Evolutionary conservation across 495 filamentous ascomycete genomes (phyloP), one percentile per base, ranked within the genome.

Genomic region (Diplogelasinospora grovesii): DNA sequence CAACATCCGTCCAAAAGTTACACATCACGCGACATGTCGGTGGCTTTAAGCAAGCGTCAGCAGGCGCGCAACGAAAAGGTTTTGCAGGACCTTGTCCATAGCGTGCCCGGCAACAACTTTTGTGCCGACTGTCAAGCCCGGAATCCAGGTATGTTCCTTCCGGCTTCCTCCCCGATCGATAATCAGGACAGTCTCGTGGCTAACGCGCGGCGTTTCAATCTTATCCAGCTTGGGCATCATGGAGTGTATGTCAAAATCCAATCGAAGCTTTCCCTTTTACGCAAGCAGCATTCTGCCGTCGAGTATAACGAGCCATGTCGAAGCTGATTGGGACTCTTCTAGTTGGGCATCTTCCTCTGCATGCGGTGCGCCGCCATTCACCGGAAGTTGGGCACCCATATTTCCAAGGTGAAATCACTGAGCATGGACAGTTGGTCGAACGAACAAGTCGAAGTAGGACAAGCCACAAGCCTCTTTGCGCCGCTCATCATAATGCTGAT

Each of bases 331-430:
- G 51, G 11, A 22, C n/a, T n/a, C n/a, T 43, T 37, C 44, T 39
- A 95, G 89, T 72, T 98, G 64, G 92, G 92, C 22, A 78, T 96
- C 36, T 98, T 98, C 65, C 75, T 98, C 5, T 98, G 92, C 68
- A 89, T 96, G 83, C 86, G 93, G 58, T 98, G 92, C 75, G 92
- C 89, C 41, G 76, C 87, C 21, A 70, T 97, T 59, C 92, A 98
- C 69, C 87, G 92, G 53, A 97, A 97, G 64, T 73, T 97, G 53
- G 93, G 93, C 37, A 97, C 89, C 36, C 92, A 98, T 59, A 85
- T 98, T 41, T 95, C 90, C 30, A 98, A 97, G 63, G 86, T 98
- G 64, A 98, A 98, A 64, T 95, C 89, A 7, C 66, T 97, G 68
- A 94, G 84, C 49, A 96, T 97, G 92, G 92, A 98, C 57, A 87